Evolutionary conservation across 1,284 basidiomycete species (phyloP), one percentile per base, ranked within the genome.

Genomic region (Pseudozyma sp.): DNA sequence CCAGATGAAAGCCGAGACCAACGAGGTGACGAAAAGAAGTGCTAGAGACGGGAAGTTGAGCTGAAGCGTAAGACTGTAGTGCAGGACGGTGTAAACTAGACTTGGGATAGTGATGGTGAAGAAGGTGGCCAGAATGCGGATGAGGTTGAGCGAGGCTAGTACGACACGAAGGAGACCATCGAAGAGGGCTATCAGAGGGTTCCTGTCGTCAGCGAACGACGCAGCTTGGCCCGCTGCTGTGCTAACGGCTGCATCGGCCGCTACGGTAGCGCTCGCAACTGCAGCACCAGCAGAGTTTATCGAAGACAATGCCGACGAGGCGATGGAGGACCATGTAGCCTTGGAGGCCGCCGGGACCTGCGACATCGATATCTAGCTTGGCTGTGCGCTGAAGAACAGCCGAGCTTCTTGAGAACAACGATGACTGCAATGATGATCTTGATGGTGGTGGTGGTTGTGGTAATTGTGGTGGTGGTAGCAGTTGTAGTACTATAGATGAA

Each of bases 41-140:
- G 76, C 70, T 3, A 85, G 73, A 0, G 78, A 73, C 1, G 82
- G 79, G 31, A 85, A 84, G 53, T 78, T 82, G 70, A 85, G 79
- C 67, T 81, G 81, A 5, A 85, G 75, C 2, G 82, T 85, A 40
- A 85, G 72, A 56, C 77, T 81, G 66, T 83, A 83, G 52, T 82
- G 81, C 6, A 84, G 56, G 40, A 83, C 55, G 44, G 67, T 58
- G 72, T 83, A 83, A 53, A 83, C 61, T 36, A 70, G 44, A 19
- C 74, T 76, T 5, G 83, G 83, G n/a, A 84, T 53, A 5, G 82
- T 84, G 51, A 84, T 76, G 43, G 82, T 78, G 34, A 49, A 57
- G 61, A 84, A 82, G 16, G 71, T 70, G 35, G 81, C 76, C 34
- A 79, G 38, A 42, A 75, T 71, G 14, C 74, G 69, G 6, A 72